Evolutionary conservation across 805 yeast genomes (phyloP).

Genomic region (Wickerhamiella spandovensis): DNA sequence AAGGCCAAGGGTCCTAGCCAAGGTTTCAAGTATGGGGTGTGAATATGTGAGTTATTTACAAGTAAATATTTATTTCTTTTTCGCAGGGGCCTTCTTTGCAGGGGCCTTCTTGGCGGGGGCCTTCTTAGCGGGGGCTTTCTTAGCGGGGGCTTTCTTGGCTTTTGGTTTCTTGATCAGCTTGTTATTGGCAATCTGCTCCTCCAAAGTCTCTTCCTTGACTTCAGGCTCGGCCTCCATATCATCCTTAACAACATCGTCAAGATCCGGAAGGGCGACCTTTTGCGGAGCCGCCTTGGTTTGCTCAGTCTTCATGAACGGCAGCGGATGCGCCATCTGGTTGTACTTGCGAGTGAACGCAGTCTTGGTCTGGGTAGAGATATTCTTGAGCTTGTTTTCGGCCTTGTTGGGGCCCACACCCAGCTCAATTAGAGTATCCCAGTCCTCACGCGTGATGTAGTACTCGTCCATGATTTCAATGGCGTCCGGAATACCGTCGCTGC

Average conservation of each 20-base stretch:
- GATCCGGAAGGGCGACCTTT: conserved; percentile 37
- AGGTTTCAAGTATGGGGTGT: too few relatives aligned
- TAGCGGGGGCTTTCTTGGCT: neutral
- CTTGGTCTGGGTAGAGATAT: conserved; percentile 65
- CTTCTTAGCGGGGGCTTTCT: neutral
- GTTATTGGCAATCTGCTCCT: conserved; percentile 24
- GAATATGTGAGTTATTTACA: too few relatives aligned
- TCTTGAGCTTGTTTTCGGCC: conserved; percentile 38
- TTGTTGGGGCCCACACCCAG: conserved; percentile 52
- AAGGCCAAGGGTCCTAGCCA: too few relatives aligned
- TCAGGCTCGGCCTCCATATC: conserved; percentile 23
- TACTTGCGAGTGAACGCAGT: conserved; percentile 78
- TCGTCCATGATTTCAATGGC: conserved; percentile 68
- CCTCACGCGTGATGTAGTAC: conserved; percentile 77
- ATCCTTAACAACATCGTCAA: conserved; percentile 61
- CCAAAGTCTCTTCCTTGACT: conserved; percentile 27
- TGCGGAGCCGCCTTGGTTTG: conserved; percentile 28
- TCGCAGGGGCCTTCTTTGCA: neutral
- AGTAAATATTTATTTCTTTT: neutral
- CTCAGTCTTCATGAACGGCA: conserved; percentile 52
- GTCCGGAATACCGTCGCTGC: conserved; percentile 49
- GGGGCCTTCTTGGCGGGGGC: neutral
- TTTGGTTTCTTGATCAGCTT: conserved; percentile 16
- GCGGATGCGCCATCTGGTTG: conserved; percentile 66
- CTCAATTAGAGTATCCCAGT: conserved; percentile 82